Evolutionary conservation across 148 eudicot species (phyloP).

Genomic region (Dysphania ambrosioides): DNA sequence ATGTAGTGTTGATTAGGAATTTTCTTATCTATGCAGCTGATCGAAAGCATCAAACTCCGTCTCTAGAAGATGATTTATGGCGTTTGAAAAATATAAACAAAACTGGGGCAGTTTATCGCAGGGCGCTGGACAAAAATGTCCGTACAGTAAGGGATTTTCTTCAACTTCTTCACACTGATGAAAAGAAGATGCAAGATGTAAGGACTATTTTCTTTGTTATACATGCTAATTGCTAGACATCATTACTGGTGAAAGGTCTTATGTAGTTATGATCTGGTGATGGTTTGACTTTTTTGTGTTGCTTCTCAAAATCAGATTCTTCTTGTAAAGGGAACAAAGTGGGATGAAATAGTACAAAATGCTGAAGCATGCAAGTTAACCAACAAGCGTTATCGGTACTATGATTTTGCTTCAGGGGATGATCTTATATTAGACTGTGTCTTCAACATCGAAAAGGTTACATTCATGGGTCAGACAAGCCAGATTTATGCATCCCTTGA

Average conservation of each 20-base stretch:
- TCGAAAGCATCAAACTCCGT: constrained; percentile 27
- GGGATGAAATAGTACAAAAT: constrained; percentile 44
- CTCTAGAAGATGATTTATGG: constrained; percentile 26
- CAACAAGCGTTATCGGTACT: constrained; percentile 33
- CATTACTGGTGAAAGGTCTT: not conserved
- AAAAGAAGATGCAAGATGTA: constrained; percentile 13
- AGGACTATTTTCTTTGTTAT: constrained; percentile 1
- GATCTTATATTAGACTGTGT: constrained; percentile 45
- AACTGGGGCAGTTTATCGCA: constrained; percentile 13
- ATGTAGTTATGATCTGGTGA: not conserved
- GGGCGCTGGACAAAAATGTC: constrained; percentile 11
- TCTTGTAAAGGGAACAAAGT: constrained; percentile 36
- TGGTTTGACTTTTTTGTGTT: not conserved
- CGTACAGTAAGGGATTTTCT: constrained; percentile 37
- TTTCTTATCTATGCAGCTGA: constrained; percentile 28
- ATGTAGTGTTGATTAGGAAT: not conserved
- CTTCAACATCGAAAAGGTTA: constrained; percentile 37
- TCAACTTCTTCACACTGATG: constrained; percentile 22
- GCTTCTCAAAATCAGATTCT: constrained; percentile 36
- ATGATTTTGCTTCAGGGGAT: constrained; percentile 22
- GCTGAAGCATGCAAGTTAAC: constrained; percentile 47
- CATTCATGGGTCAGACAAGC: constrained; percentile 38
- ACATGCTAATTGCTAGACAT: not conserved
- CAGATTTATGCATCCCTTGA: constrained; percentile 29
- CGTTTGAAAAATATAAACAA: constrained; percentile 23